phyloP scores from a whole-genome alignment of 108 stramenopile genomes.

The Cyclotella distinguenda region DNA sequence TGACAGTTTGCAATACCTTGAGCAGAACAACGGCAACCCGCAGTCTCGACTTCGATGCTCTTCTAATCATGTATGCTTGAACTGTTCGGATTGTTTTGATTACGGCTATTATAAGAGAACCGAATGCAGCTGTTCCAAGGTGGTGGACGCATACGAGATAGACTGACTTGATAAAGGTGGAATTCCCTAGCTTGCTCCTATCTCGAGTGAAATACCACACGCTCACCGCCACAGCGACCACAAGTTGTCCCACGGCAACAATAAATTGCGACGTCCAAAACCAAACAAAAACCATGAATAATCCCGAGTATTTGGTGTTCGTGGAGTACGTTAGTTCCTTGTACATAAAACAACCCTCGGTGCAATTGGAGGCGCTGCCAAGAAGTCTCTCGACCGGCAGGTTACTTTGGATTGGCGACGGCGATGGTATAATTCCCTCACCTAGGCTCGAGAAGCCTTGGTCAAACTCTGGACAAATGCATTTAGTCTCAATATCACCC shows the following conservation, averaged over 20 bases:
- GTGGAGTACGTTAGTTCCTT: slow-evolving; percentile 26
- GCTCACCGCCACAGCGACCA: slow-evolving; percentile 69
- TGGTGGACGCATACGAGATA: slow-evolving; percentile 62
- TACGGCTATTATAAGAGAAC: slow-evolving; percentile 85
- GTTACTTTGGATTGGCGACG: not conserved
- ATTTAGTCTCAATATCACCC: slow-evolving; percentile 51
- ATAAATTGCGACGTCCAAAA: slow-evolving; percentile 93
- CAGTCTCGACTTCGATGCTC: slow-evolving; percentile 58
- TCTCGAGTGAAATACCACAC: slow-evolving; percentile 59
- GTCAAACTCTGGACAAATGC: slow-evolving; percentile 5
- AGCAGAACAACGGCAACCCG: slow-evolving; percentile 63
- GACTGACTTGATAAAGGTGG: slow-evolving; percentile 55
- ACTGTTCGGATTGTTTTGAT: slow-evolving; percentile 81
- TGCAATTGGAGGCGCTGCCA: not conserved
- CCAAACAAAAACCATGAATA: slow-evolving; percentile 81
- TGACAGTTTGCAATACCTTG: slow-evolving; percentile 84
- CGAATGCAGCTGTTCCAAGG: slow-evolving; percentile 90
- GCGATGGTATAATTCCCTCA: not conserved
- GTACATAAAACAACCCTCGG: slow-evolving; percentile 12
- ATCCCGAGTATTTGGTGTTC: slow-evolving; percentile 39
- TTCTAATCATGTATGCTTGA: slow-evolving; percentile 72
- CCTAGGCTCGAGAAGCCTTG: not conserved
- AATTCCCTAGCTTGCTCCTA: slow-evolving; percentile 55
- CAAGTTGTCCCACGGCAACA: slow-evolving; percentile 84
- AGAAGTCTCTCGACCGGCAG: not conserved